Base-by-base conservation (phyloP, 164 flowering plant genomes). In the Annona squamosa region DNA sequence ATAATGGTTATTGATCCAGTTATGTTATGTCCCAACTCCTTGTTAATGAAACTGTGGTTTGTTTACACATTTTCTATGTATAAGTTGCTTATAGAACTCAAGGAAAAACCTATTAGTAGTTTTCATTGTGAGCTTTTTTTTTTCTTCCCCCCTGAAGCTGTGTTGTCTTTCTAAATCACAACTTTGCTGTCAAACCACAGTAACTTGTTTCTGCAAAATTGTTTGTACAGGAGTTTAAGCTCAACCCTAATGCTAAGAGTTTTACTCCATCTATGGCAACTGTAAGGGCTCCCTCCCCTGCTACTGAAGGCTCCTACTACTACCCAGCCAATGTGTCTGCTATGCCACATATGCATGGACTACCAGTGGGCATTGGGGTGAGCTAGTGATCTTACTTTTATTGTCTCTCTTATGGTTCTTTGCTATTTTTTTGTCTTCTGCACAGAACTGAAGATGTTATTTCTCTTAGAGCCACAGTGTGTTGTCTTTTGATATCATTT, bases 221-320 rank as follows among this genome's bases (percentile, higher is more conserved):
- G 71, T 74, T 69, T 66, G 17, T 79, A 16, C 88, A 96, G 99
- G 99, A 96, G 82, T 93, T 96, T 78, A 96, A 85, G 76, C 83
- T 93, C 68, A 96, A 96, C 75, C 97, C 99, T 1, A 90, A 96
- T 81, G 99, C 98, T 37, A 93, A 90, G 88, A 91, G 97, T 79
- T 93, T 89, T 69, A 74, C 79, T 52, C 98, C 99, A 45, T 83
- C 88, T 64, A 86, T 81, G 74, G 37, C 88, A 45, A 75, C 92
- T 70, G 48, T 85, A 52, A 82, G 91, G 85, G 91, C 97, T 47
- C 79, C 82, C 52, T 84, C 95, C 72, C 97, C 99, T 9, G 86
- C 81, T 5, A 71, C 97, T 78, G 97, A 96, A 81, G 81, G 83
- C 71, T 82, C 99, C 19, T 86, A 84, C 80, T 96, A 93, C 78